Base-by-base conservation (phyloP, 306 rosid genomes). In the Macrotyloma uniflorum region DNA sequence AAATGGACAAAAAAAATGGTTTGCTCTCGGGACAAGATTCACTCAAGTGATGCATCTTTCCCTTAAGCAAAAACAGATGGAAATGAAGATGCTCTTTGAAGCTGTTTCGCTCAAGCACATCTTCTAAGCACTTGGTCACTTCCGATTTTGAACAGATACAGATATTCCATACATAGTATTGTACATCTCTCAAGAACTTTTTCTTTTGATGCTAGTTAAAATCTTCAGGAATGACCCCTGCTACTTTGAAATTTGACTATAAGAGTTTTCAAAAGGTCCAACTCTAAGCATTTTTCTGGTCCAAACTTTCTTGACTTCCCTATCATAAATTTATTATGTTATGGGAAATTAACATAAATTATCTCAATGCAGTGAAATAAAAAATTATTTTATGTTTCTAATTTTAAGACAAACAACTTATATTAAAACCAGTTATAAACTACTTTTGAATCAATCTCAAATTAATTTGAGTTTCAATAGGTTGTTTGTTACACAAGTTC, bases 321-420 rank as follows among this genome's bases (percentile, higher is more conserved):
- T 15, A 9, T 46, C 47, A 49, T 49, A 18, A 70, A 35, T 2
- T 30, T 70, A 32, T 32, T 18, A 50, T 50, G 28, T 18, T 10
- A 47, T 15, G 30, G 58, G 23, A 69, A 69, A 16, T 28, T 47
- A 32, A 28, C 22, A 69, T 7, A 49, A 49, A 50, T 11, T 32
- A 70, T 58, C 67, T 67, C 12, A 26, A 23, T 51, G 20, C 40
- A n/a, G 67, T 51, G 55, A 66, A 77, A 77, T 24, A 0, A 53
- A 40, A n/a, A 38, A 38, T 49, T 33, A 4, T 50, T 22, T 47
- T 16, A 38, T 43, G 8, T 66, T 22, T 58, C 54, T 15, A 49
- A 36, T 66, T 50, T 50, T 36, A 64, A 43, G 45, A 16, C 45
- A 36, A 77, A 67, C 49, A 61, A 50, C 45, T 2, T 15, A 32